A percentile compares a stretch with the other conserved stretches of the same genome.
phyloP scores from a whole-genome alignment of 306 rosid species.

The Sechiopsis laciniata region DNA sequence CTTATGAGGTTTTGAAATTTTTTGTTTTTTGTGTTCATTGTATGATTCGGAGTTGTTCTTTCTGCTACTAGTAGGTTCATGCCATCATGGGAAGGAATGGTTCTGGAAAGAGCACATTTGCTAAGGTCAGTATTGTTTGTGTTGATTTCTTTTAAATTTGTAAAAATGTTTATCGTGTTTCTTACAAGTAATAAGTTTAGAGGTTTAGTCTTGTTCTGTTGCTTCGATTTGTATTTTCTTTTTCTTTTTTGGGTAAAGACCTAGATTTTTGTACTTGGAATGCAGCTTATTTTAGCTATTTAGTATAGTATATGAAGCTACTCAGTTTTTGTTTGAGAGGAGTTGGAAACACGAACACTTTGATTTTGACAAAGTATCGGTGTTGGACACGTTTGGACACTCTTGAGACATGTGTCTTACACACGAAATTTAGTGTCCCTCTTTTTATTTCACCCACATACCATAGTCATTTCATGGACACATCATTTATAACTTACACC shows the following conservation, averaged over 20 bases:
- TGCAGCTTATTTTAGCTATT: background rate
- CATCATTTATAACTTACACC: too few relatives aligned
- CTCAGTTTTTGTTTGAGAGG: background rate
- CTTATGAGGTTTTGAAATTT: background rate
- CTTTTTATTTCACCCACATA: too few relatives aligned
- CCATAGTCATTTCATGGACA: too few relatives aligned
- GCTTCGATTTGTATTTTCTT: background rate
- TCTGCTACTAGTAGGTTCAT: slow-evolving; percentile 43
- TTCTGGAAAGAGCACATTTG: slow-evolving; percentile 90
- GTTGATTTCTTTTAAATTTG: background rate
- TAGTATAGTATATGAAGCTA: slow-evolving; percentile 1
- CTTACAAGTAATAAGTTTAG: background rate
- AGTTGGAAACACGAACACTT: too few relatives aligned
- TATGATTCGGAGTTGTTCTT: background rate
- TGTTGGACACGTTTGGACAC: too few relatives aligned
- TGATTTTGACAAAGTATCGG: too few relatives aligned
- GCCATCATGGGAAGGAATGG: slow-evolving; percentile 97
- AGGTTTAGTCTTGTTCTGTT: background rate
- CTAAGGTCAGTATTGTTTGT: slow-evolving; percentile 46
- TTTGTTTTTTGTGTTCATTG: background rate
- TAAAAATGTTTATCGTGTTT: background rate
- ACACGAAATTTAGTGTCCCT: too few relatives aligned
- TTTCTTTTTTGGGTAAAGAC: too few relatives aligned
- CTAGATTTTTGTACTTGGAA: background rate
- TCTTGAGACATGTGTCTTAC: too few relatives aligned